Evolutionary conservation across 495 filamentous ascomycete species (phyloP), one percentile per base, ranked within the genome.

Genomic region (Sphaerosporella brunnea): DNA sequence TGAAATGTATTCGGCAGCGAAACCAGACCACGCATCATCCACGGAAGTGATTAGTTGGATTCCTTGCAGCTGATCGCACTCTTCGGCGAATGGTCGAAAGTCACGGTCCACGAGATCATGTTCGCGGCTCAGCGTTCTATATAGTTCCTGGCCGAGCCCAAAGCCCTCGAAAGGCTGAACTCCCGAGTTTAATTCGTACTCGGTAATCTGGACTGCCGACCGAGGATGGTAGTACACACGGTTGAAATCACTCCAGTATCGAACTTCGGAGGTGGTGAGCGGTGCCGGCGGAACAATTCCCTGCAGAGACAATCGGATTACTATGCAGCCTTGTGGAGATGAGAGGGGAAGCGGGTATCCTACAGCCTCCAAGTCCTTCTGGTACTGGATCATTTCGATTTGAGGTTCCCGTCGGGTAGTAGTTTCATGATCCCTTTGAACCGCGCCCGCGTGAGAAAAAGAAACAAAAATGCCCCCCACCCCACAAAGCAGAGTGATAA

Each of bases 191-290:
- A 93, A 64, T 55, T 88, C 83, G 60, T 82, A 90, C 52, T 93
- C 84, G 55, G 80, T 80, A n/a, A 94, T 65, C 58, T 88, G 87
- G 5, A 93, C 69, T 30, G 93, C 73, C 3, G 86, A 94, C 32
- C 77, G 77, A 2, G 90, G 90, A 60, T 99, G 87, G 61, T 84
- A 96, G 64, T 78, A 96, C 11, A 93, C 70, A 23, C 84, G 75
- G 52, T 81, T 86, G 64, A 82, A 96, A 64, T 97, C 90, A 11
- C 85, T 93, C 87, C 92, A 97, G 66, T 84, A 96, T 24, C 83
- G 78, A 16, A 96, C 80, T 2, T 77, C 72, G 24, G 73, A 68
- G 0, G 79, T 70, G 2, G 69, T 79, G 13, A 93, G 71, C 15
- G 66, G 65, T 1, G 75, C 66, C 1, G 82, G 77, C 2, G 67